A percentile compares a stretch with the other conserved stretches of the same genome.
phyloP scores from a whole-genome alignment of 495 filamentous ascomycete species.

The Neurospora discreta region DNA sequence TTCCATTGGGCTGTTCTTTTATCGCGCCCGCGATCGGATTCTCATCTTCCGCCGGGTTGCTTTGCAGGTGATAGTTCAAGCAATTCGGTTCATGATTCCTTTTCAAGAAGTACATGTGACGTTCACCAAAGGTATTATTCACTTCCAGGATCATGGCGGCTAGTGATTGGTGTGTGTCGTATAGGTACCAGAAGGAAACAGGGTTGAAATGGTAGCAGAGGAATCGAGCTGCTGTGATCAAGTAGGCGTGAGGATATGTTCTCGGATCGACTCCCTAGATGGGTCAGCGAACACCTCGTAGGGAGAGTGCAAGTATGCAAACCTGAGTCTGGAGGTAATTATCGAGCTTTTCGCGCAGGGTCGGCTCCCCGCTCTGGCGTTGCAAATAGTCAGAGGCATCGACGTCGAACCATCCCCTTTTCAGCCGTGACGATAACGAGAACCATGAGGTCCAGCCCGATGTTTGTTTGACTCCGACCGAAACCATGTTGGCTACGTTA shows the following conservation, averaged over 20 bases:
- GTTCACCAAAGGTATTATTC: constrained; percentile 69
- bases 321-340: constrained; percentile 43
- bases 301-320: background rate
- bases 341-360: constrained; percentile 47
- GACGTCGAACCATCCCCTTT: constrained; percentile 43
- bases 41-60: background rate
- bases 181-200: constrained; percentile 74
- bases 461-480: constrained; percentile 27
- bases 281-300: constrained; percentile 6
- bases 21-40: constrained; percentile 1
- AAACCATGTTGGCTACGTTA: constrained; percentile 41
- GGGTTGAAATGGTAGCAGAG: constrained; percentile 65
- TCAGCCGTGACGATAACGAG: constrained; percentile 7
- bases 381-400: constrained; percentile 49
- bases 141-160: constrained; percentile 62
- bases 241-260: constrained; percentile 53
- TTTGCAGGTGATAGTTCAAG: background rate
- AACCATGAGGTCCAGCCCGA: constrained; percentile 17
- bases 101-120: constrained; percentile 49
- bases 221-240: constrained; percentile 58
- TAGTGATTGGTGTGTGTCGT: constrained; percentile 45
- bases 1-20: constrained; percentile 1
- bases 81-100: constrained; percentile 10
- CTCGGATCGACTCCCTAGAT: constrained; percentile 36
- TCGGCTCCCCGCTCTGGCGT: constrained; percentile 33